Percentiles rank a stretch among this genome's conserved stretches.
phyloP scores from a whole-genome alignment of 1,139 yeast genomes.

The Suhomyces taliae region DNA sequence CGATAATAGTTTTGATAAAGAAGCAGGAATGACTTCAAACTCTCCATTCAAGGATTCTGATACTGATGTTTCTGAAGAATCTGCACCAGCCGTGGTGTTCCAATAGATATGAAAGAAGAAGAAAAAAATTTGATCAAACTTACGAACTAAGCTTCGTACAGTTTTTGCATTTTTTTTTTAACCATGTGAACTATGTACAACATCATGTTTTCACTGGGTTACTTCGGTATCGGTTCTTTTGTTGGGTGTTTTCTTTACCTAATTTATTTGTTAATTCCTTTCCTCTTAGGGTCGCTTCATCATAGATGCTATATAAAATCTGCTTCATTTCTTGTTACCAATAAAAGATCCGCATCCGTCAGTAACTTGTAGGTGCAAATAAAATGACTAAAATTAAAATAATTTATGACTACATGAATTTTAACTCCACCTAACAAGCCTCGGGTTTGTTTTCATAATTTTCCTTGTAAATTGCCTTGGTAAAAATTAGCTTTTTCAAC shows the following conservation, averaged over 20 bases:
- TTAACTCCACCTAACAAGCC: too few relatives aligned
- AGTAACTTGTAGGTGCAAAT: too few relatives aligned
- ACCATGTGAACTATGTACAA: too few relatives aligned
- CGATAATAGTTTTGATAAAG: conserved; percentile 11
- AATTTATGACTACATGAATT: too few relatives aligned
- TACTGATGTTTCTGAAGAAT: conserved; percentile 1
- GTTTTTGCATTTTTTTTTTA: too few relatives aligned
- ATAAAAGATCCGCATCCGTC: neutral
- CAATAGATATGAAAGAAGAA: neutral
- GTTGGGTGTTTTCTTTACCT: neutral
- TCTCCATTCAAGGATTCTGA: conserved; percentile 8
- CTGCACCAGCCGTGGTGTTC: conserved; percentile 8
- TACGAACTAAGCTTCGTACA: too few relatives aligned
- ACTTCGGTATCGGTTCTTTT: neutral
- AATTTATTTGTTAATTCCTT: neutral
- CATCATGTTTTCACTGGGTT: neutral
- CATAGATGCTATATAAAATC: neutral
- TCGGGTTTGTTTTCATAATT: too few relatives aligned
- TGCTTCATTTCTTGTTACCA: conserved; percentile 3
- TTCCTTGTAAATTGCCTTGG: too few relatives aligned
- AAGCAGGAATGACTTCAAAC: conserved; percentile 8
- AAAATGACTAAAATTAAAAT: too few relatives aligned
- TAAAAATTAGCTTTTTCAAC: too few relatives aligned
- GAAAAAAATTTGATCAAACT: too few relatives aligned
- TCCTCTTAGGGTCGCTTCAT: neutral